Base-by-base conservation (phyloP, 2,329 filamentous ascomycete genomes). In the Monosporascus sp. region DNA sequence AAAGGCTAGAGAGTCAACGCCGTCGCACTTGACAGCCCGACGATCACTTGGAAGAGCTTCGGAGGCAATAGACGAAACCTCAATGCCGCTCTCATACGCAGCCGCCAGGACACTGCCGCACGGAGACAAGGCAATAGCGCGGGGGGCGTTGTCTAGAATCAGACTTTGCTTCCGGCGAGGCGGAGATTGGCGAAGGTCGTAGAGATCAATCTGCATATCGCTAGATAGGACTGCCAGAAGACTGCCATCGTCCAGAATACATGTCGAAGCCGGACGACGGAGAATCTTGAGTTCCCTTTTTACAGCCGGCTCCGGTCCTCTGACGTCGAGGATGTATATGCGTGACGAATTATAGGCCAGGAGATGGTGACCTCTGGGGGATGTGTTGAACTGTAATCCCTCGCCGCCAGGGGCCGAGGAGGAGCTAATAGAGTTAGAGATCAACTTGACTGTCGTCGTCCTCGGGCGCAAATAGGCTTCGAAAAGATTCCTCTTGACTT, bases 1-100 rank as follows among this genome's bases (percentile, higher is more conserved):
- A 66, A 94, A 94, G 3, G 84, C 79, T 48, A 94, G 72, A 3
- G 83, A 77, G 65, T 93, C 89, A 5, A 92, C 87, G 2, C 80
- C 81, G 64, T 89, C 85, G 64, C 89, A 93, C 64, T 91, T 90
- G 53, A 93, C 88, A 11, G 88, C 83, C 60, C 90, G 80, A 62
- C 87, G 80, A 60, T 91, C 87, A 0, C 83, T 88, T 14, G 81
- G 70, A 27, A 86, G 64, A 26, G 83, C 84, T 51, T 78, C 81
- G 2, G 85, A 76, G 48, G 82, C 83, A 40, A 96, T 74, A 5
- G 90, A 88, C 27, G 89, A 85, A 0, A 96, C 88, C 69, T 96
- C 91, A 57, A 96, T 92, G n/a, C 89, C 90, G 52, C 89, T 88
- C 64, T 91, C 85, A 69, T 92, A 95, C 7, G 91, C 91, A 17